Evolutionary conservation across 768 basidiomycete genomes (phyloP).

Genomic region (Tricholoma terreum): DNA sequence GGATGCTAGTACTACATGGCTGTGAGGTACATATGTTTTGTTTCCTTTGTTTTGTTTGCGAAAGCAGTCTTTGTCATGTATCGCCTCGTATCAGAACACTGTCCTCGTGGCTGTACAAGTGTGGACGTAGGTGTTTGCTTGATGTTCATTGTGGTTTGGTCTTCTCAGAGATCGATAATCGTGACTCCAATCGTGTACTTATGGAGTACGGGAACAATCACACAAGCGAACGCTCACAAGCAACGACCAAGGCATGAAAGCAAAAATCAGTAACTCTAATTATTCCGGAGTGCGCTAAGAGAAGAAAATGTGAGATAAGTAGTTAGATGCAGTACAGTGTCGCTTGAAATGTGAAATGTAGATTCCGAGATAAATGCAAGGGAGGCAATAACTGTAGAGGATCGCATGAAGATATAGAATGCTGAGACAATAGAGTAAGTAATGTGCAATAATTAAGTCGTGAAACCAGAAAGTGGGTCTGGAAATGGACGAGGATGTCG

Average conservation of each 20-base stretch:
- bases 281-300: not conserved
- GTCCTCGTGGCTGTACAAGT: no score
- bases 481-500: constrained; percentile 1
- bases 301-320: not conserved
- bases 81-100: no score
- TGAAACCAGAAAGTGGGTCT: not conserved
- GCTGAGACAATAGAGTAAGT: not conserved
- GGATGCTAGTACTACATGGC: no score
- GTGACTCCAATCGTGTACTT: not conserved
- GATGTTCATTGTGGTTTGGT: no score
- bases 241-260: not conserved
- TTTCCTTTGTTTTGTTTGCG: no score
- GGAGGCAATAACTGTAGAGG: constrained; percentile 4
- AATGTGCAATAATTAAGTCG: constrained; percentile 3
- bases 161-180: no score
- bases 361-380: constrained; percentile 24
- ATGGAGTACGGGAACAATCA: not conserved
- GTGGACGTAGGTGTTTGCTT: no score
- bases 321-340: constrained; percentile 6
- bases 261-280: not conserved
- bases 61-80: no score
- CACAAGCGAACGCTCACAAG: no score
- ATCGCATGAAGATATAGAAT: not conserved
- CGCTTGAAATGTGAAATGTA: constrained; percentile 2
- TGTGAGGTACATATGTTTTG: no score